Evolutionary conservation across 805 yeast genomes (phyloP), one percentile per base, ranked within the genome.

Genomic region (Pichia occidentalis): DNA sequence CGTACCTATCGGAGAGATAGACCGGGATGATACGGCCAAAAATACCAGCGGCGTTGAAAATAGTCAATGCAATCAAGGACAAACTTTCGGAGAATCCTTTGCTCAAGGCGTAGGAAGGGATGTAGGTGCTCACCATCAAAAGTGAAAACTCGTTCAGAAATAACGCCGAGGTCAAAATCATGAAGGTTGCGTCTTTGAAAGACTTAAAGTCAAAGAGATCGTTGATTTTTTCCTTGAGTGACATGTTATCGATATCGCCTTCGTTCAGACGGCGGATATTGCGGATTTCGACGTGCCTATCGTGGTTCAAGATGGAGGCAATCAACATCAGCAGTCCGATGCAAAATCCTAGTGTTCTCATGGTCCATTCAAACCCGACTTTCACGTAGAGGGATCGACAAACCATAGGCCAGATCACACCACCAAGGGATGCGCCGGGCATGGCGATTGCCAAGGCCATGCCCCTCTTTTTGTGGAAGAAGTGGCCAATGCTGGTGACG

Each of bases 291-390:
- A 46, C 41, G 9, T 47, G 41, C 23, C 62, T 46, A 42, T 59
- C 61, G 24, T 44, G 41, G 20, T 67, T 50, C 4, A 68, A 46
- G 1, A 62, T 2, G 13, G 69, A 54, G 3, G 70, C 53, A 7
- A 57, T 30, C 0, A 42, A 20, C 17, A 57, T 36, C 8, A 53
- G 18, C 1, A 52, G 62, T 4, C 67, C 47, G 42, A 71, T 69
- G 9, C 75, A 50, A 33, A 76, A 65, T 4, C 73, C 75, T 19
- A 77, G 47, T 4, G 68, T 65, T 49, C 84, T 59, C 29, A 77
- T 64, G 1, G 82, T 78, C 83, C 84, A 77, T 7, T 62, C 57
- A 45, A 68, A 77, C 0, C 82, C 83, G 21, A 73, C 70, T 34
- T 63, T 60, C 2, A 51, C 52, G 46, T 73, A 77, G 21, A 77